These are phyloP conservation scores for Trametes cinnabarina DNA, from an alignment of 768 basidiomycete genomes.

Conservation along the genomic window DNA sequence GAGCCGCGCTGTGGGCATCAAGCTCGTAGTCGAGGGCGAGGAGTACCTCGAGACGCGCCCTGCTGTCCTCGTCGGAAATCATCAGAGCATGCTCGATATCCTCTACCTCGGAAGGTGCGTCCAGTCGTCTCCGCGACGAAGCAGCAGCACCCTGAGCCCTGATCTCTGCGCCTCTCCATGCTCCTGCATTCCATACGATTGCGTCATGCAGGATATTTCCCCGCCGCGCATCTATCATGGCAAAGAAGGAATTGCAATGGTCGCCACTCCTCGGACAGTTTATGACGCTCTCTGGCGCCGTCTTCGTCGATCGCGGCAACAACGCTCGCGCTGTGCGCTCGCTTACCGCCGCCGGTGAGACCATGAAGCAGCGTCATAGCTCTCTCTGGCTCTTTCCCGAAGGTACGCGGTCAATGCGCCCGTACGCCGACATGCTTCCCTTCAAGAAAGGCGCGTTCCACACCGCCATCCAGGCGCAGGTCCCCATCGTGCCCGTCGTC, in stretches of 20 bases:
- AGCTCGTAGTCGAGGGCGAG: conserved; percentile 79
- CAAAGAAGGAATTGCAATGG: conserved; percentile 87
- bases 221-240: conserved; percentile 79
- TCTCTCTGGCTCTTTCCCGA: conserved; percentile 97
- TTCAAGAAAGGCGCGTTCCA: conserved; percentile 99
- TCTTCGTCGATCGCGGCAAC: conserved; percentile 90
- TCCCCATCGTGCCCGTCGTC: conserved; percentile 90
- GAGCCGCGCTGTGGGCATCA: conserved; percentile 60
- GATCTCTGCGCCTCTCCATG: conserved; percentile 8
- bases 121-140: neutral
- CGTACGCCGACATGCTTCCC: conserved; percentile 67
- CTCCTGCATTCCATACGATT: conserved; percentile 5
- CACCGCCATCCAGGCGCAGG: conserved; percentile 83
- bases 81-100: conserved; percentile 92
- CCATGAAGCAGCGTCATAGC: conserved; percentile 66
- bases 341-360: conserved; percentile 70
- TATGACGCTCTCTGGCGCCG: conserved; percentile 84
- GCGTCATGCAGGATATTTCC: conserved; percentile 67
- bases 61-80: conserved; percentile 80
- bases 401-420: conserved; percentile 79
- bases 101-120: conserved; percentile 75
- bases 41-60: conserved; percentile 75
- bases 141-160: neutral
- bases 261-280: conserved; percentile 84
- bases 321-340: conserved; percentile 70